phyloP scores from a whole-genome alignment of 148 eudicot genomes.

The Silene conica region DNA sequence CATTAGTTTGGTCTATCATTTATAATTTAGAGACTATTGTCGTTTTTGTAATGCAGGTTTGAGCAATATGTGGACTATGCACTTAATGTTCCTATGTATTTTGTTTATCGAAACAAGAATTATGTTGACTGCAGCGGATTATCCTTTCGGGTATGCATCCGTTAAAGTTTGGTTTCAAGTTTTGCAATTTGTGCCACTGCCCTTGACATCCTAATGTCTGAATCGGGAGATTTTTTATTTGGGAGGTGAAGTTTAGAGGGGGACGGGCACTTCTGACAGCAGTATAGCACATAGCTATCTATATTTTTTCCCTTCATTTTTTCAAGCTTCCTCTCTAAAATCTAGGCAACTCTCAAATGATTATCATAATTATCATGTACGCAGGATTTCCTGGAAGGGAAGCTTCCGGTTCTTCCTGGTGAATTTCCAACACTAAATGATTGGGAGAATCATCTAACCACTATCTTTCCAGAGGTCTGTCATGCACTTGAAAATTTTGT shows the following conservation, averaged over 20 bases:
- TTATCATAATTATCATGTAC: conserved; percentile 15
- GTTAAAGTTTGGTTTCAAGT: conserved; percentile 5
- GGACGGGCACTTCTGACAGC: not conserved
- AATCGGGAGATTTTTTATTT: not conserved
- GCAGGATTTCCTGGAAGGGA: conserved; percentile 90
- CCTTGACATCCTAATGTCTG: not conserved
- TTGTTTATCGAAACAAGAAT: conserved; percentile 71
- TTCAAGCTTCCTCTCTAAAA: not conserved
- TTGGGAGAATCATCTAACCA: conserved; percentile 99
- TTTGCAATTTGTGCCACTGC: conserved; percentile 5
- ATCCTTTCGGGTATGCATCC: conserved; percentile 75
- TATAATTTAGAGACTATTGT: conserved; percentile 3
- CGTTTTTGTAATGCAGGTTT: conserved; percentile 48
- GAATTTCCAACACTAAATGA: conserved; percentile 84
- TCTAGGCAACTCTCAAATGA: not conserved
- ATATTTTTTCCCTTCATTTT: not conserved
- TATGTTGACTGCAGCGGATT: conserved; percentile 85
- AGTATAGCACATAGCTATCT: not conserved
- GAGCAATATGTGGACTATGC: conserved; percentile 97
- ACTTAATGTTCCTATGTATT: conserved; percentile 95
- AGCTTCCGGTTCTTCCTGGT: conserved; percentile 87
- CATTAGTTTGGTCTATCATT: not conserved
- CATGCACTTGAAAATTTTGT: conserved; percentile 1
- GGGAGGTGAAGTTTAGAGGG: not conserved
- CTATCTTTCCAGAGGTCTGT: conserved; percentile 93